phyloP scores from a whole-genome alignment of 2,329 filamentous ascomycete species.

The Cercospora zeae-maydis region DNA sequence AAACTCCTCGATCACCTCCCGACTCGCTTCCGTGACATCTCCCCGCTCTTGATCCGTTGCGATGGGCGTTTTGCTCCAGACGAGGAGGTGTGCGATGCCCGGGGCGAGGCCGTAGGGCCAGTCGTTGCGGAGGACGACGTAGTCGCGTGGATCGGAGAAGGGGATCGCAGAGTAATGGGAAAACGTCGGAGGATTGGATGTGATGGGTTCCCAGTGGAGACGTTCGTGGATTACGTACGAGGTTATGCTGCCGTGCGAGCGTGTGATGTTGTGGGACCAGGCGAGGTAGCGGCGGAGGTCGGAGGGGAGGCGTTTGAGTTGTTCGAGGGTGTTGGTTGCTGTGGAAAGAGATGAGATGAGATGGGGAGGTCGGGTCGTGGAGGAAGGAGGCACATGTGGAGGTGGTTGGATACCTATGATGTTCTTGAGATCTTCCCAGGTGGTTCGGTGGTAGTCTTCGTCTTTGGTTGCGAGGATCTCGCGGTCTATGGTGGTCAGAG shows the following conservation, averaged over 20 bases:
- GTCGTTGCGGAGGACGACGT: constrained; percentile 57
- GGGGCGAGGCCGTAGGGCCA: constrained; percentile 59
- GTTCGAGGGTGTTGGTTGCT: constrained; percentile 51
- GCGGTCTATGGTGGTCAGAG: constrained; percentile 50
- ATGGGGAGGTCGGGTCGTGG: too few relatives aligned
- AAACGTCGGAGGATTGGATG: constrained; percentile 36
- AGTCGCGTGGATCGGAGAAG: constrained; percentile 55
- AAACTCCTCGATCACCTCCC: constrained; percentile 48
- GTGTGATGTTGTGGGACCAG: constrained; percentile 55
- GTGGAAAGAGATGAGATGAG: neutral
- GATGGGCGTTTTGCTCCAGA: constrained; percentile 55
- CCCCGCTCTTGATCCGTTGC: constrained; percentile 46
- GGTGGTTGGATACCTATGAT: constrained; percentile 47
- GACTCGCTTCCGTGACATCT: constrained; percentile 51
- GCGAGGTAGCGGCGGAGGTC: constrained; percentile 58
- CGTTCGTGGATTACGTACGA: constrained; percentile 56
- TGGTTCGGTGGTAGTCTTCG: constrained; percentile 51
- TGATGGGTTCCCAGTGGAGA: constrained; percentile 48
- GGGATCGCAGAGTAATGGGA: constrained; percentile 47
- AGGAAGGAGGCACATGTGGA: neutral
- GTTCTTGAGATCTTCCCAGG: constrained; percentile 51
- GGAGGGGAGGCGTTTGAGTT: constrained; percentile 57
- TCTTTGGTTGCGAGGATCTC: constrained; percentile 50
- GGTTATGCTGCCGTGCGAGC: constrained; percentile 54
- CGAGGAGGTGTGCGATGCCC: constrained; percentile 55